Base-by-base conservation (phyloP, 2,329 filamentous ascomycete species). In the Boeremia lycopersici region DNA sequence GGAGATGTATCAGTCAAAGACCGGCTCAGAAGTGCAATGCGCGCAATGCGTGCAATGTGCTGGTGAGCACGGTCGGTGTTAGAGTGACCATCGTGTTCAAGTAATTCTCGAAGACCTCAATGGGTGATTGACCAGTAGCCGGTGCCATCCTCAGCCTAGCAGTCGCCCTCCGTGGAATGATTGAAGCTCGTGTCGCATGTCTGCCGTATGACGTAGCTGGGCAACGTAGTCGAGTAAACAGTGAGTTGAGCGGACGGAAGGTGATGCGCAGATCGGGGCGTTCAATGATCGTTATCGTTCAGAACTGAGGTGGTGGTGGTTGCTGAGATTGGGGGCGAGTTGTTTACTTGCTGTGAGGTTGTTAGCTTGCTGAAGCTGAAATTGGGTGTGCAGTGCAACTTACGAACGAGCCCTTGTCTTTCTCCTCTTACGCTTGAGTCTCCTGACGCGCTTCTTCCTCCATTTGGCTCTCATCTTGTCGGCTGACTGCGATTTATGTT, bases 401-500 rank as follows among this genome's bases (percentile, higher is more conserved):
- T 86, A 98, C 95, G 88, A 93, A 84, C 95, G 85, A 76, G 93
- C 95, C 81, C 95, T 88, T 84, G 95, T 96, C 93, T 99, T 99
- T 92, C 95, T 96, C 85, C 95, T 92, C 93, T 99, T 99, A 80
- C 93, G 89, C 90, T 98, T 98, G 82, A 99, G 91, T 82, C 95
- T 89, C 77, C 95, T 87, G 84, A 96, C 93, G 81, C 95, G 88
- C 93, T 99, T 99, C 90, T 99, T 99, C 87, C 93, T 95, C 95
- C 95, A 98, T 87, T 98, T 98, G 79, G 92, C 93, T 95, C 93
- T 89, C 86, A 89, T 88, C 79, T 79, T 82, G 78, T 77, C 74
- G 72, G 74, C 71, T 70, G 67, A 63, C 63, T 71, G 59, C 64
- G 42, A 56, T 56, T 63, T 59, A 66, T 56, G 68, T 74, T 57